Evolutionary conservation across 1,139 yeast genomes (phyloP).

Genomic region (Eremothecium cymbalariae): DNA sequence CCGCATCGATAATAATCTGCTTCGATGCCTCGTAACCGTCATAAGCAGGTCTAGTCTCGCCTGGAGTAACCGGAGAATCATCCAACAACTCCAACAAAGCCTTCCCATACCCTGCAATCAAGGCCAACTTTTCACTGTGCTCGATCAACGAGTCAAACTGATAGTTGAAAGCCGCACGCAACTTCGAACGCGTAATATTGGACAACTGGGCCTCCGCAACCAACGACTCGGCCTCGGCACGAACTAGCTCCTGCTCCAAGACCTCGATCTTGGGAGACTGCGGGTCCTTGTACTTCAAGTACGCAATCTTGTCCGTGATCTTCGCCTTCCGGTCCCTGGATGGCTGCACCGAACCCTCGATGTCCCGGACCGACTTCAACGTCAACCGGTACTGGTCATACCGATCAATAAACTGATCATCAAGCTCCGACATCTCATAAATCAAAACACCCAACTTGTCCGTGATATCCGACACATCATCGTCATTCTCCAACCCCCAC

Average conservation of each 20-base stretch:
- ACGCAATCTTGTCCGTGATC: constrained; percentile 96
- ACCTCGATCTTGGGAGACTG: constrained; percentile 92
- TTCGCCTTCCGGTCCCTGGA: constrained; percentile 96
- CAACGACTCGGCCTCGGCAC: constrained; percentile 97
- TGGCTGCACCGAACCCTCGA: constrained; percentile 96
- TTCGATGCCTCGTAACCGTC: constrained; percentile 98
- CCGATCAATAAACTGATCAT: constrained; percentile 95
- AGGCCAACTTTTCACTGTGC: constrained; percentile 91
- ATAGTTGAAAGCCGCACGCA: constrained; percentile 94
- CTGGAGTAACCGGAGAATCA: constrained; percentile 96
- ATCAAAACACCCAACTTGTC: constrained; percentile 94
- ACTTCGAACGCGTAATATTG: constrained; percentile 94
- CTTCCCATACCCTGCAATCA: constrained; percentile 98
- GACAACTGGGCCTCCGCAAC: constrained; percentile 99
- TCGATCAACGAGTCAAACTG: constrained; percentile 96
- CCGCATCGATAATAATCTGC: constrained; percentile 96
- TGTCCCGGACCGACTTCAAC: constrained; percentile 87
- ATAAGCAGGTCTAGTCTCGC: constrained; percentile 97
- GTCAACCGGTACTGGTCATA: constrained; percentile 97
- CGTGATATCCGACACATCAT: constrained; percentile 93
- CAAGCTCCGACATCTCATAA: constrained; percentile 95
- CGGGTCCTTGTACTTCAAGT: constrained; percentile 96
- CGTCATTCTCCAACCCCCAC: constrained; percentile 98
- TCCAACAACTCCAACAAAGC: constrained; percentile 91
- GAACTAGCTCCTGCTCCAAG: constrained; percentile 94